Base-by-base conservation (phyloP, 768 basidiomycete species). In the Leccinum disarticulatum region DNA sequence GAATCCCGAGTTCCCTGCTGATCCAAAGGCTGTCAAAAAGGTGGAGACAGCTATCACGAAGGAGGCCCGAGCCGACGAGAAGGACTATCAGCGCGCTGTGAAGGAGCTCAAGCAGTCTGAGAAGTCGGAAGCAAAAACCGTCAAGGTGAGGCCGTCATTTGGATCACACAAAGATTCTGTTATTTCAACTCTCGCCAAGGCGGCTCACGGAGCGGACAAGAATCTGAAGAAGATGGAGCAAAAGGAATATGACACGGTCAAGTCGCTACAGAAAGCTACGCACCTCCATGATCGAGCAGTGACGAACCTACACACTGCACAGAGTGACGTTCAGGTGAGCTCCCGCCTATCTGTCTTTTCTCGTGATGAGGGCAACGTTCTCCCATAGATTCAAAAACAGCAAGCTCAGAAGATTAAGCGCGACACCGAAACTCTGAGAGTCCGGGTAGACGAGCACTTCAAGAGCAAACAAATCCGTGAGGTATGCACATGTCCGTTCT, bases 21-120 rank as follows among this genome's bases (percentile, higher is more conserved):
- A 65, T 62, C 67, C 61, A 55, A 67, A 66, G 58, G 67, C 73
- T 8, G 52, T 76, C 47, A 78, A 77, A 65, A 71, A 76, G 64
- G 57, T 77, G 52, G 82, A 85, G 67, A 81, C 79, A 57, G 70
- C 72, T 17, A 70, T 84, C 36, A 64, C 74, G 4, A 77, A 77
- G 54, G 86, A 87, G 63, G 80, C 80, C 17, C 82, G 81, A 64
- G 73, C 76, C 27, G 85, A 86, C 67, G 76, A 82, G 56, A 77
- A 73, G 51, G 72, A 71, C 33, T 69, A 88, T 64, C 78, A 84
- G 68, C 77, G 80, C 50, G 78, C 82, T 35, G 61, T 85, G 61
- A 85, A 83, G 66, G 82, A 85, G 52, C 73, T 88, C 33, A 71
- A 74, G 19, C 73, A 74, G 33, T 76, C 79, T 8, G 85, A 88